Evolutionary conservation across 257 asterid genomes (phyloP).

Genomic region (Vinca minor): DNA sequence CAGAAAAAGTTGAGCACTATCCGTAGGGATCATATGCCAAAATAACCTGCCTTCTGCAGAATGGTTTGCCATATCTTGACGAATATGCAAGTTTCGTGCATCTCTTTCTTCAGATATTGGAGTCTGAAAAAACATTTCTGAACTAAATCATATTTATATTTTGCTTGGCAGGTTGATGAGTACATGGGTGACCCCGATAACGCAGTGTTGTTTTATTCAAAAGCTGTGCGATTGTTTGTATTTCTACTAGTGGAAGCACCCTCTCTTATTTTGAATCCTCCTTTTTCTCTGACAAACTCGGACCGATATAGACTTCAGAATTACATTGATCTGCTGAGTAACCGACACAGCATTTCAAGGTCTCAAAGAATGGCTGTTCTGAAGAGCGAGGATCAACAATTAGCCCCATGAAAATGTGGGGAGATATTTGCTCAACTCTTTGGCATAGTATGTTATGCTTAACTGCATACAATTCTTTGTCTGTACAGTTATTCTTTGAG

Average conservation of each 20-base stretch:
- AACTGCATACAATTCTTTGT: slow-evolving; percentile 15
- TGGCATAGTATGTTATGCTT: slow-evolving; percentile 1
- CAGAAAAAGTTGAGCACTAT: not conserved
- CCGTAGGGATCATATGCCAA: not conserved
- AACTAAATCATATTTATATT: slow-evolving; percentile 11
- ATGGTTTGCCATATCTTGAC: not conserved
- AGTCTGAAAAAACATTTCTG: not conserved
- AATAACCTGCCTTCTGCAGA: not conserved
- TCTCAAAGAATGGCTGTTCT: slow-evolving; percentile 55
- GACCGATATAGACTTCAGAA: slow-evolving; percentile 60
- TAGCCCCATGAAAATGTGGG: slow-evolving; percentile 22
- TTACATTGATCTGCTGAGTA: slow-evolving; percentile 53
- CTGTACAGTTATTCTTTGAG: slow-evolving; percentile 26
- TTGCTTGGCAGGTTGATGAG: slow-evolving; percentile 58
- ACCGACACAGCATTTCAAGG: slow-evolving; percentile 56
- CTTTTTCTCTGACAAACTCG: slow-evolving; percentile 63
- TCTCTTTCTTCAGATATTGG: not conserved
- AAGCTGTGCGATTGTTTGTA: slow-evolving; percentile 43
- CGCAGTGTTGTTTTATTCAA: slow-evolving; percentile 54
- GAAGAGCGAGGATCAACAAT: slow-evolving; percentile 40
- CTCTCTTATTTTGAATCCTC: slow-evolving; percentile 65
- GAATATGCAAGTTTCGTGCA: not conserved
- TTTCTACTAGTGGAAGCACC: slow-evolving; percentile 77
- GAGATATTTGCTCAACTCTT: not conserved
- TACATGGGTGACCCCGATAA: slow-evolving; percentile 51